Conservation (phyloP, 164 flowering plant genomes). For the Tinospora cordifolia region DNA sequence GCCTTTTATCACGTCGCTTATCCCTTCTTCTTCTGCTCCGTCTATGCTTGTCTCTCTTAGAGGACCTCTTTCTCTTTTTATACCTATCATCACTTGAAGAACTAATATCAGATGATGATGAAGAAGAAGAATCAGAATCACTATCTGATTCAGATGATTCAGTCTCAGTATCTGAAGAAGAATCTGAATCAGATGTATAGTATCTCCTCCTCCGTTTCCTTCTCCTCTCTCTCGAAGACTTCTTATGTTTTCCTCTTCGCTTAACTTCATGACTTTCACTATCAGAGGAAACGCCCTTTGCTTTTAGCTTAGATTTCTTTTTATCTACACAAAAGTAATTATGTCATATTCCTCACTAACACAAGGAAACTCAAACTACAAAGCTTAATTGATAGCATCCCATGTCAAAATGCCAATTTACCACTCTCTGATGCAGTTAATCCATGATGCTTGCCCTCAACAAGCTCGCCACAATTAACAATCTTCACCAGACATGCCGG, state of each 20-base stretch:
- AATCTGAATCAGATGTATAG: slow-evolving; percentile 74
- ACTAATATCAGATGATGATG: slow-evolving; percentile 60
- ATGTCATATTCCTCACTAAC: neutral
- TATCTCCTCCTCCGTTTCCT: slow-evolving; percentile 64
- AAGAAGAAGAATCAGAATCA: slow-evolving; percentile 48
- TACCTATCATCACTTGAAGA: slow-evolving; percentile 88
- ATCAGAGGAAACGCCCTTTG: slow-evolving; percentile 44
- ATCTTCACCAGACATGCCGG: slow-evolving; percentile 75
- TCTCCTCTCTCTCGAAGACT: slow-evolving; percentile 51
- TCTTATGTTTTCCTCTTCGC: slow-evolving; percentile 65
- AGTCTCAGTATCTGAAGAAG: slow-evolving; percentile 69
- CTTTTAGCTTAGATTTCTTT: slow-evolving; percentile 48
- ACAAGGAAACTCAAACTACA: neutral
- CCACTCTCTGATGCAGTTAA: slow-evolving; percentile 12
- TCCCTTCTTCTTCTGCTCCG: slow-evolving; percentile 58
- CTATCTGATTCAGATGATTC: slow-evolving; percentile 59
- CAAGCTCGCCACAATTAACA: slow-evolving; percentile 68
- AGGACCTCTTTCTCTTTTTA: slow-evolving; percentile 68
- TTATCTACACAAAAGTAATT: slow-evolving; percentile 38
- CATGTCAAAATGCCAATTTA: neutral
- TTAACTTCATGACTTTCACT: slow-evolving; percentile 39
- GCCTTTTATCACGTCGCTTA: slow-evolving; percentile 57
- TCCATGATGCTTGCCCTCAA: slow-evolving; percentile 33
- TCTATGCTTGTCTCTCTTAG: slow-evolving; percentile 56
- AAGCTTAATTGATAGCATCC: neutral